Conservation (phyloP, 1,284 basidiomycete genomes). For the Cryptococcus depauperatus region DNA sequence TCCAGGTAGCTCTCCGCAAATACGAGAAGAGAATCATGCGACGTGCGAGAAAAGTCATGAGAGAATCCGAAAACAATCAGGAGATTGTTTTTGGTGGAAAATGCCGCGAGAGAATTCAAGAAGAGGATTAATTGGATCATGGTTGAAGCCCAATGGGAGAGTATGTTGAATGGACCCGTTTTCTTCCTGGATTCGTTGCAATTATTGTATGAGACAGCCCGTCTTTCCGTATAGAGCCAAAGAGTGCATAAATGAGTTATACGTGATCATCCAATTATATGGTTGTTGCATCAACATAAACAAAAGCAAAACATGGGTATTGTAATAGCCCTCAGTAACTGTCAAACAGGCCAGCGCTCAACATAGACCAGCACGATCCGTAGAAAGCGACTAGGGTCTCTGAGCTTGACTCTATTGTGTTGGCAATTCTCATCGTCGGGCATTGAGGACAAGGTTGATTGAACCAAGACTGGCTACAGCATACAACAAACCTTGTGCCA, state of each 20-base stretch:
- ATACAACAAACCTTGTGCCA: not conserved
- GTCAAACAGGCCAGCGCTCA: conserved; percentile 40
- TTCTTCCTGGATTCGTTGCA: too few species aligned
- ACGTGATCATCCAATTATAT: too few species aligned
- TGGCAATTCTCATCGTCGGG: conserved; percentile 42
- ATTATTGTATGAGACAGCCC: too few species aligned
- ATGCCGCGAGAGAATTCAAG: conserved; percentile 6
- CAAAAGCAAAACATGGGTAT: not conserved
- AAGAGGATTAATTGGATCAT: too few species aligned
- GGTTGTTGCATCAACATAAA: not conserved
- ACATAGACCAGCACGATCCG: conserved; percentile 29
- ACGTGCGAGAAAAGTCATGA: conserved; percentile 15
- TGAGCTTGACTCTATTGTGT: conserved; percentile 46
- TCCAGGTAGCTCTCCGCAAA: conserved; percentile 14
- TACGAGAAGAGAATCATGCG: conserved; percentile 21
- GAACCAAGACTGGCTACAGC: not conserved
- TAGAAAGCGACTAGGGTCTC: conserved; percentile 33
- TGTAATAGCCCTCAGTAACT: conserved; percentile 28
- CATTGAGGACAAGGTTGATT: not conserved
- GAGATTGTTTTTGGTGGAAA: conserved; percentile 13
- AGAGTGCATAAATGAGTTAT: too few species aligned
- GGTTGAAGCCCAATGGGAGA: too few species aligned
- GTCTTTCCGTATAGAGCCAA: too few species aligned
- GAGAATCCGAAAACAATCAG: conserved; percentile 8
- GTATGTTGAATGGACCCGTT: too few species aligned